Evolutionary conservation across 768 basidiomycete genomes (phyloP).

Genomic region (Kwoniella shandongensis): DNA sequence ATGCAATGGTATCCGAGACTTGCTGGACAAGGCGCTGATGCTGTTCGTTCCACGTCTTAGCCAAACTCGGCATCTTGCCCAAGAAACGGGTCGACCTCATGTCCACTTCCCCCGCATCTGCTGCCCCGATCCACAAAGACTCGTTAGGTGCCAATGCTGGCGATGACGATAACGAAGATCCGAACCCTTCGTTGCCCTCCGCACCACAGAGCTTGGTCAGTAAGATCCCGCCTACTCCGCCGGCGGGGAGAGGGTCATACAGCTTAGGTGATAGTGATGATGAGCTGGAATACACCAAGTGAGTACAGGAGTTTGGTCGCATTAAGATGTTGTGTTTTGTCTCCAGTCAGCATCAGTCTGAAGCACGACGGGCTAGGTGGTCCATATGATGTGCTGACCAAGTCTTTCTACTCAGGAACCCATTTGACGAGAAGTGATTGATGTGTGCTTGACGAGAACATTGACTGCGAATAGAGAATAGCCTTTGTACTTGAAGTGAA

Average conservation of each 20-base stretch:
- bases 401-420: conserved; percentile 26
- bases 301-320: conserved; percentile 10
- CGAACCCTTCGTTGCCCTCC: conserved; percentile 34
- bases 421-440: conserved; percentile 41
- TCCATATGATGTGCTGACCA: not conserved
- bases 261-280: conserved; percentile 48
- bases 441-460: not conserved
- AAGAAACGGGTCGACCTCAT: conserved; percentile 51
- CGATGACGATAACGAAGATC: conserved; percentile 29
- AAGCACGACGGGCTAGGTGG: not conserved
- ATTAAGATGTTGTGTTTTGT: not conserved
- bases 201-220: conserved; percentile 26
- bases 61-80: conserved; percentile 53
- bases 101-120: conserved; percentile 38
- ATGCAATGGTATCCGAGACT: no score
- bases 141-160: conserved; percentile 10
- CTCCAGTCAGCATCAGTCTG: not conserved
- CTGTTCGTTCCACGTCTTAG: conserved; percentile 30
- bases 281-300: conserved; percentile 52
- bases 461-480: not conserved
- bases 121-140: conserved; percentile 11
- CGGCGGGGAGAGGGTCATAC: conserved; percentile 24
- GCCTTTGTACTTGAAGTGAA: not conserved
- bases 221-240: conserved; percentile 47
- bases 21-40: no score